Percentiles rank a stretch among this genome's conserved stretches.
phyloP scores from a whole-genome alignment of 2,329 filamentous ascomycete species.

The Helotiales sp. region DNA sequence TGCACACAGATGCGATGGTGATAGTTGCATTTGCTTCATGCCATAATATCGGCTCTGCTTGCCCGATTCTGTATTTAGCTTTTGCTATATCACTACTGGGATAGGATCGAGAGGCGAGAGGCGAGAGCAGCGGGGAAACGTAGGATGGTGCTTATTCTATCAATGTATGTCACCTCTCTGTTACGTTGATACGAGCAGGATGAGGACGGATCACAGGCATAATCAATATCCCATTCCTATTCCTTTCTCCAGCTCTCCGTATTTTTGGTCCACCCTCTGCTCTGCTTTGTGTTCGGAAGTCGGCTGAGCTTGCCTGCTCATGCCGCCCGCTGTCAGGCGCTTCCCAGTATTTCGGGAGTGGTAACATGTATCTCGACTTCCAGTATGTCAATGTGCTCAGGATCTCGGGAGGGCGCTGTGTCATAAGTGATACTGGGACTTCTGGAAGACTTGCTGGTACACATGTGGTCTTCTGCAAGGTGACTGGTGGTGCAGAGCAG shows the following conservation, averaged over 20 bases:
- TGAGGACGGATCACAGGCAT: not conserved
- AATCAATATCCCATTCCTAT: not conserved
- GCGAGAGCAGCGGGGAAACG: not conserved
- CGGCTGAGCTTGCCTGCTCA: not conserved
- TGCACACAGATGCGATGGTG: not conserved
- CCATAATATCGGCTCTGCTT: not conserved
- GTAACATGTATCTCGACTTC: conserved; percentile 4
- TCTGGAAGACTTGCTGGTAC: conserved; percentile 13
- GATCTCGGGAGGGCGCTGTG: conserved; percentile 11
- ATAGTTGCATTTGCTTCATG: not conserved
- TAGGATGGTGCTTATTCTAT: conserved; percentile 3
- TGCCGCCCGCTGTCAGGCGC: not conserved
- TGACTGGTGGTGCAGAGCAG: not conserved
- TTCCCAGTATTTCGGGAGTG: conserved; percentile 24
- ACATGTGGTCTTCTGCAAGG: conserved; percentile 3
- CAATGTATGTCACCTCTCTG: not conserved
- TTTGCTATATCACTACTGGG: not conserved
- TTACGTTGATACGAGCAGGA: not conserved
- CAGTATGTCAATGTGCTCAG: not conserved
- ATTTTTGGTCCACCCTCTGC: not conserved
- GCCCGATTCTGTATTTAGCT: not conserved
- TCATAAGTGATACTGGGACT: conserved; percentile 7
- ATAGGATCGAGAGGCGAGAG: not conserved
- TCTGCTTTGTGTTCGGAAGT: conserved; percentile 6
- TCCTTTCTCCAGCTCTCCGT: not conserved